These are phyloP conservation scores for Eutypa lata DNA, from an alignment of 2,329 filamentous ascomycete species.

Conservation along the genomic window DNA sequence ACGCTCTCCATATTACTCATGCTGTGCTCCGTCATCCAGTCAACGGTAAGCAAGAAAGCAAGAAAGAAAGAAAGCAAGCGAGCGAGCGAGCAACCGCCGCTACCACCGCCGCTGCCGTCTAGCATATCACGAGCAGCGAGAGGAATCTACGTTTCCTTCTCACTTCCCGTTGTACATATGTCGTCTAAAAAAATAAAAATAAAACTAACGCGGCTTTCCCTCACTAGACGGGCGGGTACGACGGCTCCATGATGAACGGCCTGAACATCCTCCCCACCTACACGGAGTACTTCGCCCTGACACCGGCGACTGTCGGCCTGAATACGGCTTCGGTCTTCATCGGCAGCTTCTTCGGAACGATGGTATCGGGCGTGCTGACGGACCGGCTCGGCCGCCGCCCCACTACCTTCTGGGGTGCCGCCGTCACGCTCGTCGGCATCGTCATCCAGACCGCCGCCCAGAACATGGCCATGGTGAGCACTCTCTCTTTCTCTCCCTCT, in stretches of 20 bases:
- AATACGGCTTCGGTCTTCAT: slow-evolving; percentile 56
- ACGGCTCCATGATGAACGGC: slow-evolving; percentile 53
- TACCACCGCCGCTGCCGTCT: too few relatives aligned
- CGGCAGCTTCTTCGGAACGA: slow-evolving; percentile 42
- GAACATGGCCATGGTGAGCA: slow-evolving; percentile 49
- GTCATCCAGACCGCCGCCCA: slow-evolving; percentile 46
- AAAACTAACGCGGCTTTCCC: background rate
- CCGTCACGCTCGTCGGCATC: slow-evolving; percentile 41
- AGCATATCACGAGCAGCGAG: too few relatives aligned
- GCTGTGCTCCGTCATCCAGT: slow-evolving; percentile 43
- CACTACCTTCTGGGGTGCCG: slow-evolving; percentile 42
- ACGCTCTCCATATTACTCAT: slow-evolving; percentile 38
- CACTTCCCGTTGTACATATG: too few relatives aligned
- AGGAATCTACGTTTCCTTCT: too few relatives aligned
- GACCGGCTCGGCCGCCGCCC: slow-evolving; percentile 41
- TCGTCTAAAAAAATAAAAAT: too few relatives aligned
- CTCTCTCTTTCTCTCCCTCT: too few relatives aligned
- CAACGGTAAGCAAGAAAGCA: slow-evolving; percentile 28
- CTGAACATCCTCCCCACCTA: slow-evolving; percentile 57
- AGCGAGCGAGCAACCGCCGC: background rate
- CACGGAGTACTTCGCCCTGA: slow-evolving; percentile 53
- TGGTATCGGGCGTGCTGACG: slow-evolving; percentile 39
- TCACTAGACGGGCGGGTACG: slow-evolving; percentile 32
- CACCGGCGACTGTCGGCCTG: slow-evolving; percentile 47
- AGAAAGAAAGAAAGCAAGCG: background rate